Evolutionary conservation across 805 yeast genomes (phyloP), one percentile per base, ranked within the genome.

Genomic region (Candida endomychidarum): DNA sequence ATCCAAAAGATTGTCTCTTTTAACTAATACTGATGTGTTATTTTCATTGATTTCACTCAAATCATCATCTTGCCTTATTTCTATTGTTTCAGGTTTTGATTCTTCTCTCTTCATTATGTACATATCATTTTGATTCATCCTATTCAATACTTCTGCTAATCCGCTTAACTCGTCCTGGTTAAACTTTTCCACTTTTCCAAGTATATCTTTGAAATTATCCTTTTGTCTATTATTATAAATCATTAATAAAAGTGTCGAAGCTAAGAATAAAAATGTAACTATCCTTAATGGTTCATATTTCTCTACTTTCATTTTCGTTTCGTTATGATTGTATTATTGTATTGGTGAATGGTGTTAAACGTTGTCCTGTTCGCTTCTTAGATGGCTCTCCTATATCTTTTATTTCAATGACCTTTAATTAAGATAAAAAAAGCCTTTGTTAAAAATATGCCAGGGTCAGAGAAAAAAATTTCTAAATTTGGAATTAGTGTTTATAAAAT

Each of bases 1-100:
- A 30, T 38, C 39, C 14, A 47, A 37, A 5, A 36, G 26, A 7
- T 23, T n/a, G n/a, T n/a, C 29, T 10, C 21, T 35, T 23, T 34
- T 24, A 38, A 45, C 27, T 3, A 12, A 11, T 22, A 6, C 22
- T 6, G n/a, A 8, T 10, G 38, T 25, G 23, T 29, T 29, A 11
- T 31, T 34, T 26, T 38, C 21, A 2, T 25, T 25, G 9, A 7
- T 20, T 6, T 34, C 29, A n/a, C n/a, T n/a, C n/a, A n/a, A n/a
- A n/a, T n/a, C n/a, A n/a, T n/a, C n/a, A n/a, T n/a, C n/a, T n/a
- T n/a, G n/a, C n/a, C 11, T 8, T 25, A 25, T 25, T 12, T 10
- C 11, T n/a, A 8, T 12, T 28, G 5, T 38, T 24, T 21, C 22
- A 5, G 21, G 18, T 7, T 34, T n/a, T 23, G 12, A 23, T 8